Conservation (phyloP, 2,329 filamentous ascomycete genomes). For the Pyricularia pennisetigena region DNA sequence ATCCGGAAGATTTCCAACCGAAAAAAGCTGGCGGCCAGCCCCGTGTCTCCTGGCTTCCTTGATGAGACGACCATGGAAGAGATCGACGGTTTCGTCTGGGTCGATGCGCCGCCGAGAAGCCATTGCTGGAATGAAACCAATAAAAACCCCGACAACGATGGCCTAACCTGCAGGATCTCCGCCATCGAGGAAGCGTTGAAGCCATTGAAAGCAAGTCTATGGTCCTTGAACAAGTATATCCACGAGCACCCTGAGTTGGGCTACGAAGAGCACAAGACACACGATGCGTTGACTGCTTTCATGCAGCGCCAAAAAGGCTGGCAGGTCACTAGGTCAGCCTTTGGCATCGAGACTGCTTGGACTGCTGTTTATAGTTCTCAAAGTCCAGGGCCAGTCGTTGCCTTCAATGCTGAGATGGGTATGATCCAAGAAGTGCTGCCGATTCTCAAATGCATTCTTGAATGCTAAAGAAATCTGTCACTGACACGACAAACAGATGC, state of each 20-base stretch:
- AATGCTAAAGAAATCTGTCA: not conserved
- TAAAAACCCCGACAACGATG: not conserved
- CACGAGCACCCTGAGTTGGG: constrained; percentile 40
- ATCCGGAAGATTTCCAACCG: not conserved
- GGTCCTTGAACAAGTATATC: constrained; percentile 37
- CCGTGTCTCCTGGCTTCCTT: not conserved
- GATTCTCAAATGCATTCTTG: not conserved
- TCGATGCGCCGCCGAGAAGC: not conserved
- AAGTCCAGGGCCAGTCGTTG: constrained; percentile 32
- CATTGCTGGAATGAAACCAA: not conserved
- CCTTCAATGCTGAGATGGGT: constrained; percentile 38
- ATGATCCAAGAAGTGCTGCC: constrained; percentile 1
- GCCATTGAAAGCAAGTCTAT: constrained; percentile 16
- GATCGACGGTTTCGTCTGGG: not conserved
- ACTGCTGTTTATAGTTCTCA: constrained; percentile 37
- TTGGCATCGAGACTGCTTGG: constrained; percentile 39
- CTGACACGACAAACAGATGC: constrained; percentile 27
- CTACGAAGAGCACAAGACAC: constrained; percentile 37
- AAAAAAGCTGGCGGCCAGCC: not conserved
- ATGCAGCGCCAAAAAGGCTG: constrained; percentile 26
- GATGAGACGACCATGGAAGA: not conserved
- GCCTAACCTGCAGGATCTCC: not conserved
- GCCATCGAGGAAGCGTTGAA: not conserved
- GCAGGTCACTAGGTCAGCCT: constrained; percentile 40
- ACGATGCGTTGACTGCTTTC: constrained; percentile 38